A percentile compares a stretch with the other conserved stretches of the same genome.
phyloP scores from a whole-genome alignment of 1,139 yeast genomes.

The Pichia sp. region DNA sequence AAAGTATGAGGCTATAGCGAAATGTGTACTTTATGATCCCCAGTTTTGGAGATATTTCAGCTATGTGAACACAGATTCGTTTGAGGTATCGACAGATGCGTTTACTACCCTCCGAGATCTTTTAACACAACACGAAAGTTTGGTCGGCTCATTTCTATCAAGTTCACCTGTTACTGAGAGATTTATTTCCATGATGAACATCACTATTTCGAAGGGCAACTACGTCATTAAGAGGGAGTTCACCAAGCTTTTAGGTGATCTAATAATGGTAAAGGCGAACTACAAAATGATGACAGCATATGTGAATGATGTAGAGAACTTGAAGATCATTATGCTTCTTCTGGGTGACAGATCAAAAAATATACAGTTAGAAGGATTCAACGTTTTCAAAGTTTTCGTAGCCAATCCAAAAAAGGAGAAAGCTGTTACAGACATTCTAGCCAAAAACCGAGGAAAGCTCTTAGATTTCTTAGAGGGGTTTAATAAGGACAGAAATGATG shows the following conservation, averaged over 20 bases:
- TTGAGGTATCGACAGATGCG: slow-evolving; percentile 88
- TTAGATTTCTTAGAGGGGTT: slow-evolving; percentile 63
- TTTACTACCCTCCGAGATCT: slow-evolving; percentile 70
- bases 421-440: slow-evolving; percentile 69
- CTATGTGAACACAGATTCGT: slow-evolving; percentile 67
- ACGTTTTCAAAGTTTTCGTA: slow-evolving; percentile 85
- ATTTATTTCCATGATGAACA: slow-evolving; percentile 59
- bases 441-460: slow-evolving; percentile 74
- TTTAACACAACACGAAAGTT: slow-evolving; percentile 58
- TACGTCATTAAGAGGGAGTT: slow-evolving; percentile 93
- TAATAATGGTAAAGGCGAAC: slow-evolving; percentile 70
- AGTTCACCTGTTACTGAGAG: slow-evolving; percentile 36
- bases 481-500: slow-evolving; percentile 51
- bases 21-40: slow-evolving; percentile 44
- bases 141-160: slow-evolving; percentile 63
- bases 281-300: slow-evolving; percentile 67
- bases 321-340: slow-evolving; percentile 79
- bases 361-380: slow-evolving; percentile 84
- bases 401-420: slow-evolving; percentile 91
- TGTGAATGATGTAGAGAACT: slow-evolving; percentile 72
- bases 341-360: slow-evolving; percentile 86
- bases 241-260: slow-evolving; percentile 65
- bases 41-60: slow-evolving; percentile 78
- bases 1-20: slow-evolving; percentile 66
- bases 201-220: slow-evolving; percentile 64